A percentile compares a stretch with the other conserved stretches of the same genome.
phyloP scores from a whole-genome alignment of 352 stramenopile genomes.

The Globisporangium canariense region DNA sequence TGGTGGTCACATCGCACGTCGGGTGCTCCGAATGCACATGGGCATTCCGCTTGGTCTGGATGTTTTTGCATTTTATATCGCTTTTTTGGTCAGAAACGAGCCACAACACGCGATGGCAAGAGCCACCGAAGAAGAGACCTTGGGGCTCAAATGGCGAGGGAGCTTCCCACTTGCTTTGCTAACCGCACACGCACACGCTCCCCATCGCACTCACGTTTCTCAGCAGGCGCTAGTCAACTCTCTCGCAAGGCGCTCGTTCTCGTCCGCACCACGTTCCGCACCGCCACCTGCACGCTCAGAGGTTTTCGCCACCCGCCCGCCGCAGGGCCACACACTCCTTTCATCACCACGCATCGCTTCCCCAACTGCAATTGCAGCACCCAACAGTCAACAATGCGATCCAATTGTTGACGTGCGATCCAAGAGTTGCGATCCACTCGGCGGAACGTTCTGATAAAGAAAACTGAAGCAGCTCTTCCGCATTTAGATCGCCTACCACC shows the following conservation, averaged over 20 bases:
- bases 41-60: not conserved
- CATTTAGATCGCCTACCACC: not conserved
- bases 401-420: not conserved
- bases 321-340: not conserved
- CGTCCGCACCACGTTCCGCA: not conserved
- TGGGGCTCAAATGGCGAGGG: too few relatives aligned
- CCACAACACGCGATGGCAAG: not conserved
- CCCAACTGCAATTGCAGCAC: too few relatives aligned
- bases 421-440: not conserved
- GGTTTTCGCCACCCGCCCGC: not conserved
- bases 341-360: not conserved
- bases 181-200: not conserved
- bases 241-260: not conserved
- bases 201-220: not conserved
- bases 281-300: not conserved
- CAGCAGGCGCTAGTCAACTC: not conserved
- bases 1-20: slow-evolving; percentile 5
- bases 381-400: not conserved
- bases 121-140: not conserved
- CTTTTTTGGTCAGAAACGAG: slow-evolving; percentile 4
- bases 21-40: slow-evolving; percentile 2
- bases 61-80: slow-evolving; percentile 7
- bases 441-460: not conserved
- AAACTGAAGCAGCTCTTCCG: not conserved
- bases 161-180: not conserved